phyloP scores from a whole-genome alignment of 768 basidiomycete species.

The Auricularia sp. region DNA sequence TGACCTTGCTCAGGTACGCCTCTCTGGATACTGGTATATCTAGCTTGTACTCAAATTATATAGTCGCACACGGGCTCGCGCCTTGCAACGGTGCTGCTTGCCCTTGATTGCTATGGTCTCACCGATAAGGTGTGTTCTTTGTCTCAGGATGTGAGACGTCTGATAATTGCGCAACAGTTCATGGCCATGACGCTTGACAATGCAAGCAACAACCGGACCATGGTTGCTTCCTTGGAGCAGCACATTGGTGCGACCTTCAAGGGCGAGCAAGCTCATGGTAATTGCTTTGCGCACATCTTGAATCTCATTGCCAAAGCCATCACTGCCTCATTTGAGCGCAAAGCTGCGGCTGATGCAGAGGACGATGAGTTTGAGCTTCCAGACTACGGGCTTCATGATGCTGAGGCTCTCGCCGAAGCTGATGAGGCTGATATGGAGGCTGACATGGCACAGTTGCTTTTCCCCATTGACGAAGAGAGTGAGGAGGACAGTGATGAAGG shows the following conservation, averaged over 20 bases:
- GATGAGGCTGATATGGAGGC: slow-evolving; percentile 7
- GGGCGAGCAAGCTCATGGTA: slow-evolving; percentile 13
- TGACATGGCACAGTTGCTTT: slow-evolving; percentile 1
- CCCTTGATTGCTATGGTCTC: neutral
- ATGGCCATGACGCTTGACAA: neutral
- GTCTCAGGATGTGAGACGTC: neutral
- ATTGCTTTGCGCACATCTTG: slow-evolving; percentile 32
- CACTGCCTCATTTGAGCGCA: slow-evolving; percentile 25
- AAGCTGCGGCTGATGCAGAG: slow-evolving; percentile 8
- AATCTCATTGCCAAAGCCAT: slow-evolving; percentile 28
- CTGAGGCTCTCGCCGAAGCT: slow-evolving; percentile 9
- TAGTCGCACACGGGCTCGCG: neutral
- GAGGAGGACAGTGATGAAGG: slow-evolving; percentile 3
- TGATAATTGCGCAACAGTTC: neutral
- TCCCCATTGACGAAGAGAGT: neutral
- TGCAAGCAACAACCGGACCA: neutral
- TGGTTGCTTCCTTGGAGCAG: neutral
- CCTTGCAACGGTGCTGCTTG: neutral
- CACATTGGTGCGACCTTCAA: neutral
- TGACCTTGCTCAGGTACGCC: neutral
- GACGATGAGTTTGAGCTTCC: neutral
- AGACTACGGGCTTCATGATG: neutral
- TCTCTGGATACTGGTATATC: neutral
- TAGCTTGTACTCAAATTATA: neutral
- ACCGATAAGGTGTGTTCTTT: neutral